Percentiles rank a stretch among this genome's conserved stretches.
These are phyloP conservation scores for Talaromyces proteolyticus DNA, from an alignment of 495 filamentous ascomycete species.

Conservation along the genomic window DNA sequence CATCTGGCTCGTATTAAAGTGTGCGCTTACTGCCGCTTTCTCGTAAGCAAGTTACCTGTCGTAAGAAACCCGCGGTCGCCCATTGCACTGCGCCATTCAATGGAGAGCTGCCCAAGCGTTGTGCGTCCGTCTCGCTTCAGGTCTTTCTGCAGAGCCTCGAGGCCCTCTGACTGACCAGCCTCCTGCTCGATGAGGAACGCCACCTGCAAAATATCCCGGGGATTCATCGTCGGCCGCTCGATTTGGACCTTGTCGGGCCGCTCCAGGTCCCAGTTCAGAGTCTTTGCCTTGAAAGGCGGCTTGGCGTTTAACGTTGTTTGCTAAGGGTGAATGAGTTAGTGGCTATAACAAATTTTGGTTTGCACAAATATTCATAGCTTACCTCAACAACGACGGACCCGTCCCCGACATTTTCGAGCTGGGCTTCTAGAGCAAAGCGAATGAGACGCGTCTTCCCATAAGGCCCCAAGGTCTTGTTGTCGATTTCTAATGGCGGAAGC, in stretches of 20 bases:
- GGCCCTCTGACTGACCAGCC: conserved; percentile 36
- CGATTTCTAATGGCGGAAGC: conserved; percentile 38
- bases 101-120: conserved; percentile 72
- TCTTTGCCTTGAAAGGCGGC: conserved; percentile 49
- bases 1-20: too few relatives aligned
- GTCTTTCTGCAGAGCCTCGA: conserved; percentile 43
- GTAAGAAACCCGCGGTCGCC: conserved; percentile 82
- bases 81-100: conserved; percentile 87
- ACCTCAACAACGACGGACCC: conserved; percentile 38
- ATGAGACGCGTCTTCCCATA: conserved; percentile 38
- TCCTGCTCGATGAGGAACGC: conserved; percentile 80
- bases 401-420: conserved; percentile 84
- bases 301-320: conserved; percentile 47
- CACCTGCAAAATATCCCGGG: conserved; percentile 85
- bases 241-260: conserved; percentile 17
- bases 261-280: conserved; percentile 52
- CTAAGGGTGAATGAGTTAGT: conserved; percentile 16
- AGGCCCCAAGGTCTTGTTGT: conserved; percentile 38
- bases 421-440: conserved; percentile 75
- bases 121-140: conserved; percentile 53
- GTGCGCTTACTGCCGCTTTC: conserved; percentile 27
- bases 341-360: neutral
- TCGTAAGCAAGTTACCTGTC: conserved; percentile 75
- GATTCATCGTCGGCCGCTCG: conserved; percentile 62
- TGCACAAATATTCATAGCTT: neutral